Base-by-base conservation (phyloP, 169 alveolate species). In the Plasmodium ovale region DNA sequence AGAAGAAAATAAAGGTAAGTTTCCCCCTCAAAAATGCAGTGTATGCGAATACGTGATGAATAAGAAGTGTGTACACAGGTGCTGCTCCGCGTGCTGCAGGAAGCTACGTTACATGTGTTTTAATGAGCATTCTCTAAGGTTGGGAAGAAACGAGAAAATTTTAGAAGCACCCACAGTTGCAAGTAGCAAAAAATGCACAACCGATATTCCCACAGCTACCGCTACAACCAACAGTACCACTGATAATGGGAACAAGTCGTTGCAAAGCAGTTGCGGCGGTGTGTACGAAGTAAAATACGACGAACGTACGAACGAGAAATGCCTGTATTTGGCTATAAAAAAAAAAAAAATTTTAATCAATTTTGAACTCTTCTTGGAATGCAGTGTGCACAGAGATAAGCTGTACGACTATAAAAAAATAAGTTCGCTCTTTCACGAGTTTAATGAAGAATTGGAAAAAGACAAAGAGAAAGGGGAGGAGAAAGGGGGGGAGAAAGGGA, bases 41-140 rank as follows among this genome's bases (percentile, higher is more conserved):
- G 37, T 53, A 1, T 82, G 90, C 23, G 37, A 82, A 16, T 64
- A 31, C 51, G 51, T 51, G 4, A 82, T 31, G 84, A 82, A 69
- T 14, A 35, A 9, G 16, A 82, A 65, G 14, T 82, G 90, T 58
- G 60, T 82, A 0, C 90, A 82, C 58, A 65, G 29, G 29, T 65
- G 84, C 19, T 82, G 90, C 58, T 44, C 90, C 10, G 1, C 16
- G 16, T 82, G 90, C 19, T 82, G 90, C 58, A 64, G 70, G 21
- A 82, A 82, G 31, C 16, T 82, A 6, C 12, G 90, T 1, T 82
- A 65, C 42, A 59, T 82, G 42, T 65, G 25, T 69, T 23, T 37
- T 7, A 64, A 58, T 3, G 72, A 65, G 6, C 35, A 12, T 6
- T 6, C 6, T 7, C 3, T 21, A 44, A 5, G 60, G 31, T 54